Evolutionary conservation across 257 asterid species (phyloP), one percentile per base, ranked within the genome.

Genomic region (Linderniella brevidens): DNA sequence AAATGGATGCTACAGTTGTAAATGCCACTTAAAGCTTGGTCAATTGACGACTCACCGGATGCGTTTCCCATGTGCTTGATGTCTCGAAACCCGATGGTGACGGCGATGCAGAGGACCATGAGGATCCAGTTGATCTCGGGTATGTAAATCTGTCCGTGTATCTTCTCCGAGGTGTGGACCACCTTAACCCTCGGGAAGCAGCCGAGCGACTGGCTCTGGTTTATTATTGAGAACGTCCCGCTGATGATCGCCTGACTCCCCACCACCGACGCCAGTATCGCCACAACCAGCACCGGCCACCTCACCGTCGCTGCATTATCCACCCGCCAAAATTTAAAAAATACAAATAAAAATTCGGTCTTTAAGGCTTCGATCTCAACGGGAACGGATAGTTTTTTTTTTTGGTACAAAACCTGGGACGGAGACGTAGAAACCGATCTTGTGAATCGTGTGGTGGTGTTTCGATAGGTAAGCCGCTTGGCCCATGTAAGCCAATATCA

Each of bases 241-340:
- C 97, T 87, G 60, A 87, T 87, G 62, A 87, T 83, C 9, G 97
- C 97, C 59, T 87, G 97, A 60, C 95, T 87, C 51, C 97, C 97
- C 45, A 87, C 95, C 36, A 87, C 97, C 0, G 97, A 83, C 19
- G 97, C 97, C 36, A 87, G 86, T 68, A 87, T 87, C 9, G 97
- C 97, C 5, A 87, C 71, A 16, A 60, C 64, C 20, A 87, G 92
- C 19, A 87, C 93, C 17, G 97, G 97, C 88, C 93, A 83, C 61
- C 95, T 71, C 39, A 87, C 93, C 45, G 51, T 46, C 50, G 78
- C 97, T 87, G 78, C 43, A 39, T 13, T 4, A 11, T 2, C 1
- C 43, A 9, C 3, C 1, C 3, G 4, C 4, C 32, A 25, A 25
- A 25, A 25, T 25, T 25, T 3, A 25, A n/a, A n/a, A n/a, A n/a